These are phyloP conservation scores for Rhizophagus prolifer DNA, from an alignment of 192 early-diverging fungal species.

Conservation along the genomic window DNA sequence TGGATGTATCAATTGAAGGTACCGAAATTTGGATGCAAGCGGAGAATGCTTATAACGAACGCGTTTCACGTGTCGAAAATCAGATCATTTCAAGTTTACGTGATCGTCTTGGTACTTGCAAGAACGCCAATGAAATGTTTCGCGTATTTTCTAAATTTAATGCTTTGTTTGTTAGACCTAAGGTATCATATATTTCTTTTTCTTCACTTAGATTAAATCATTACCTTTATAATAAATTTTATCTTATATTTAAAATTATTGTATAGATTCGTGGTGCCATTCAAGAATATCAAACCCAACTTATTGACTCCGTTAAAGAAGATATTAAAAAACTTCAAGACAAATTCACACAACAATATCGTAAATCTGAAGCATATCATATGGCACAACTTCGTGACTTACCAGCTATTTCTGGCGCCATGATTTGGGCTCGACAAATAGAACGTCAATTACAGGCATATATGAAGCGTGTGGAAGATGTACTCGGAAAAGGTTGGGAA, in stretches of 20 bases:
- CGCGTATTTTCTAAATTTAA: slow-evolving; percentile 99
- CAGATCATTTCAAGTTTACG: slow-evolving; percentile 91
- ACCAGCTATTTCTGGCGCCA: slow-evolving; percentile 88
- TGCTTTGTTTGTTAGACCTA: slow-evolving; percentile 97
- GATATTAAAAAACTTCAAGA: slow-evolving; percentile 94
- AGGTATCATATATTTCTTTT: slow-evolving; percentile 43
- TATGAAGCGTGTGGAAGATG: slow-evolving; percentile 97
- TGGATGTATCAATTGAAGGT: slow-evolving; percentile 92
- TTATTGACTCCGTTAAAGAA: slow-evolving; percentile 98
- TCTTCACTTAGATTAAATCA: neutral
- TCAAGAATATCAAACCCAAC: slow-evolving; percentile 98
- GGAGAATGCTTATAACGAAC: slow-evolving; percentile 91
- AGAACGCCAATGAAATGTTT: slow-evolving; percentile 99
- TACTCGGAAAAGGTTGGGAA: slow-evolving; percentile 97
- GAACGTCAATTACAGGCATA: slow-evolving; percentile 93
- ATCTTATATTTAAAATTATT: neutral
- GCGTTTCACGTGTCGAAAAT: slow-evolving; percentile 93
- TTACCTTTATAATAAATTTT: neutral
- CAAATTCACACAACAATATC: slow-evolving; percentile 92
- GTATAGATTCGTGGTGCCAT: slow-evolving; percentile 93
- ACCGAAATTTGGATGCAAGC: slow-evolving; percentile 90
- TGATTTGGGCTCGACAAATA: slow-evolving; percentile 97
- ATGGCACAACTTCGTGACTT: slow-evolving; percentile 94
- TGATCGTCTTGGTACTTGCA: slow-evolving; percentile 90
- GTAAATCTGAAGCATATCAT: slow-evolving; percentile 79